A percentile compares a stretch with the other conserved stretches of the same genome.
phyloP scores from a whole-genome alignment of 208 protist genomes.

The Crithidia thermophila region DNA sequence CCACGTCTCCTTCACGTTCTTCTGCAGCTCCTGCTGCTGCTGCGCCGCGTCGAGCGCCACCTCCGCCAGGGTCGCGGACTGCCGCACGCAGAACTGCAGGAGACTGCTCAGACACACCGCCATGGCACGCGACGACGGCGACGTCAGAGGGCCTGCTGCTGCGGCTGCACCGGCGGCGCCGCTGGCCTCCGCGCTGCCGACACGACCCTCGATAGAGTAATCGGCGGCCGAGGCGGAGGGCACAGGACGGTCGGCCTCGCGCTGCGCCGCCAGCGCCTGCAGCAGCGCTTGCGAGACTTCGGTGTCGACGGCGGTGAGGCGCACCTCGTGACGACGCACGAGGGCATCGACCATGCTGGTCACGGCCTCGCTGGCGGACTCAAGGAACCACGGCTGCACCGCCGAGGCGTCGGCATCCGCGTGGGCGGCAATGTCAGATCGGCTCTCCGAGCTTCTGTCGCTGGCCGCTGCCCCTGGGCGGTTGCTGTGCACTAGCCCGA shows the following conservation, averaged over 20 bases:
- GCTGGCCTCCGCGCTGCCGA: no score
- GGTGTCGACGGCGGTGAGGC: slow-evolving; percentile 23
- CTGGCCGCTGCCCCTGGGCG: background rate
- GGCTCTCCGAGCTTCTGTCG: no score
- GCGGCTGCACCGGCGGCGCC: no score
- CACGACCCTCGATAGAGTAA: no score
- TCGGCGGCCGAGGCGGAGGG: no score
- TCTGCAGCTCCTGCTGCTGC: slow-evolving; percentile 30
- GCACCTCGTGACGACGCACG: slow-evolving; percentile 27
- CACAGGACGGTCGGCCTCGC: slow-evolving; percentile 15
- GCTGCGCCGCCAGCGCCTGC: slow-evolving; percentile 22
- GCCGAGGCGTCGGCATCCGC: background rate
- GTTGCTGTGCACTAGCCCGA: slow-evolving; percentile 5
- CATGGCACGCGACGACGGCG: slow-evolving; percentile 12
- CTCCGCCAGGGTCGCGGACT: slow-evolving; percentile 28
- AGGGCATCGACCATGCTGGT: slow-evolving; percentile 29
- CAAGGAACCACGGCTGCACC: slow-evolving; percentile 14
- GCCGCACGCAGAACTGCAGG: slow-evolving; percentile 29
- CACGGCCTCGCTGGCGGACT: slow-evolving; percentile 22
- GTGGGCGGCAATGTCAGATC: no score
- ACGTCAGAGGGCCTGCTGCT: background rate
- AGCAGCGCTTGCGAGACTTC: slow-evolving; percentile 24
- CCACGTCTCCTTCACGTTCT: slow-evolving; percentile 29
- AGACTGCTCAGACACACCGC: slow-evolving; percentile 28
- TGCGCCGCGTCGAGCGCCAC: slow-evolving; percentile 24